A percentile compares a stretch with the other conserved stretches of the same genome.
phyloP scores from a whole-genome alignment of 208 protist species.

The Trypanosoma congolense region DNA sequence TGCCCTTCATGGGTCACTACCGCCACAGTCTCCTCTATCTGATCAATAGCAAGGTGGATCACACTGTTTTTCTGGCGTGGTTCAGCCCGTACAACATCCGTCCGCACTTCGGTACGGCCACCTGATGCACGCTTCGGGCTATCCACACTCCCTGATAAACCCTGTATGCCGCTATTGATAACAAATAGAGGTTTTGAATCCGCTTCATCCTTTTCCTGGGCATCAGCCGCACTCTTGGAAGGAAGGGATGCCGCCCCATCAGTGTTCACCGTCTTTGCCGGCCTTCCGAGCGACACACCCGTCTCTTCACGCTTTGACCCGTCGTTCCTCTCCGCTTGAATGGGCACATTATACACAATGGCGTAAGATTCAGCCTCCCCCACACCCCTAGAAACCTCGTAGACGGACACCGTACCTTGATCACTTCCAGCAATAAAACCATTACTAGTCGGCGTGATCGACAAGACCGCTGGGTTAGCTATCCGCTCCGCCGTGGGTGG shows the following conservation, averaged over 20 bases:
- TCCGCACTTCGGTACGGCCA: not conserved
- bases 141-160: too few relatives aligned
- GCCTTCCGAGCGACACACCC: constrained; percentile 5
- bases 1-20: constrained; percentile 52
- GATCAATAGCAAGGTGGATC: constrained; percentile 53
- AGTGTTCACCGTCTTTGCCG: too few relatives aligned
- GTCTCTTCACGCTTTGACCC: constrained; percentile 7
- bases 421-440: constrained; percentile 75
- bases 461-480: constrained; percentile 31
- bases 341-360: constrained; percentile 19
- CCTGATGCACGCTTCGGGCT: too few relatives aligned
- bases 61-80: constrained; percentile 32
- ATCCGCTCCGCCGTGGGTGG: constrained; percentile 13
- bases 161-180: not conserved
- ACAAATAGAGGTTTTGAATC: not conserved
- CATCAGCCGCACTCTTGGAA: not conserved
- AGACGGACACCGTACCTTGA: constrained; percentile 68
- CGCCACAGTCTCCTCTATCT: constrained; percentile 60
- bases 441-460: constrained; percentile 34
- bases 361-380: constrained; percentile 15
- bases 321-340: constrained; percentile 9
- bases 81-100: constrained; percentile 5
- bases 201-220: not conserved
- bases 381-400: constrained; percentile 22
- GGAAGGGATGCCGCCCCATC: too few relatives aligned